phyloP scores from a whole-genome alignment of 768 basidiomycete genomes.

The Leccinum barrowsii region DNA sequence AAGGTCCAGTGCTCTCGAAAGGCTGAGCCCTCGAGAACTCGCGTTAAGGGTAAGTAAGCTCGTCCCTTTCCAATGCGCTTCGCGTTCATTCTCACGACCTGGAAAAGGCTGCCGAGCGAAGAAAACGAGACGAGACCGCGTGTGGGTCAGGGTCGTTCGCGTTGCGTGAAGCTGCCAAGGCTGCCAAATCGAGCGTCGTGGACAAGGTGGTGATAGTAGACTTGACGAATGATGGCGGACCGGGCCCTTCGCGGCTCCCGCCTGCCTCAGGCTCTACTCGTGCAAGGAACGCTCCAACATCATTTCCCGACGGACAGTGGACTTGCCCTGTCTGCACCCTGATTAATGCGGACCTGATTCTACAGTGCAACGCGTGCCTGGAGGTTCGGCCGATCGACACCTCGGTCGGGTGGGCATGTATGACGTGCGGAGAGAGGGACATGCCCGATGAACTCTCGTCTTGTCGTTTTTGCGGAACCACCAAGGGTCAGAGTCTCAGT shows the following conservation, averaged over 20 bases:
- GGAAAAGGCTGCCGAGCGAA: constrained; percentile 78
- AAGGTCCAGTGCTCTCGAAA: constrained; percentile 34
- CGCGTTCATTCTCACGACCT: constrained; percentile 1
- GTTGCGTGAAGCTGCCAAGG: constrained; percentile 63
- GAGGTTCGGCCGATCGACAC: constrained; percentile 35
- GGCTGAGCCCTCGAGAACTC: constrained; percentile 63
- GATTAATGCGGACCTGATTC: constrained; percentile 44
- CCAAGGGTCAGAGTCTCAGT: constrained; percentile 42
- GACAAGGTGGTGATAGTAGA: constrained; percentile 57
- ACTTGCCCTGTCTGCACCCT: constrained; percentile 63
- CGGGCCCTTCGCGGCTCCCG: constrained; percentile 5
- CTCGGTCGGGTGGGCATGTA: constrained; percentile 59
- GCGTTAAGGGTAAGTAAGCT: constrained; percentile 46
- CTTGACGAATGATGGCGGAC: constrained; percentile 42
- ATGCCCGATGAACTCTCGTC: constrained; percentile 70
- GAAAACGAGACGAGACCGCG: constrained; percentile 66
- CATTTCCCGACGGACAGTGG: constrained; percentile 37
- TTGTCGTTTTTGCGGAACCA: constrained; percentile 66
- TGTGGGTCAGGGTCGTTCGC: constrained; percentile 65
- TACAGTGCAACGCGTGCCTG: constrained; percentile 63
- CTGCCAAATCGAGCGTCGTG: constrained; percentile 60
- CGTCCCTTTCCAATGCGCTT: constrained; percentile 38
- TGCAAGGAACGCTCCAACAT: background rate
- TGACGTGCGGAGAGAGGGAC: constrained; percentile 56
- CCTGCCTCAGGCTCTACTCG: background rate